Conservation (phyloP, 225 moss, liverwort and hornwort species). For the Asterella californica region DNA sequence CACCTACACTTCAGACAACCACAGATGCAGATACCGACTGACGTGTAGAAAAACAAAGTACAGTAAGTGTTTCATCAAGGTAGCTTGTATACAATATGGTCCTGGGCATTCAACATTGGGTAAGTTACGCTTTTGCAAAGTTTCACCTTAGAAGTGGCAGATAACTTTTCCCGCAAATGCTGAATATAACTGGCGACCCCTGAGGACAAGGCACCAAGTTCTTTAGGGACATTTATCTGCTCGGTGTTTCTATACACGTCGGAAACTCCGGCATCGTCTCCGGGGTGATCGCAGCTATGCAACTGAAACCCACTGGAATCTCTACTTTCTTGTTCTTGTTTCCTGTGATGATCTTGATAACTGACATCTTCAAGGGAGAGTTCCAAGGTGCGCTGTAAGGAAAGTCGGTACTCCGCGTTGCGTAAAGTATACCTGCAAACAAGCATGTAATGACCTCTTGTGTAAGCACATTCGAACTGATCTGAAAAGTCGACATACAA, state of each 20-base stretch:
- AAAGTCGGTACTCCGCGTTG: slow-evolving; percentile 58
- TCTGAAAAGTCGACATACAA: neutral
- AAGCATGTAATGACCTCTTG: neutral
- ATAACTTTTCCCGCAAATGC: slow-evolving; percentile 47
- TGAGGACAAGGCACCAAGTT: slow-evolving; percentile 33
- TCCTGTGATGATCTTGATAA: slow-evolving; percentile 5
- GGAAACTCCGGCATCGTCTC: slow-evolving; percentile 9
- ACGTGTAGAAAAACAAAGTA: no score
- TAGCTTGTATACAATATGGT: neutral
- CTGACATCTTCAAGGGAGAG: slow-evolving; percentile 23
- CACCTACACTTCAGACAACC: neutral
- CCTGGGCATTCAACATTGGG: neutral
- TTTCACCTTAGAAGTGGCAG: slow-evolving; percentile 36
- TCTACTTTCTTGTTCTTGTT: slow-evolving; percentile 1
- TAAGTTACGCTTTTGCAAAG: neutral
- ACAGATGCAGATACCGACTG: no score
- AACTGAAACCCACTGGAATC: neutral
- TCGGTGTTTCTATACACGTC: slow-evolving; percentile 11
- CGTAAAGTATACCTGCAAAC: slow-evolving; percentile 48
- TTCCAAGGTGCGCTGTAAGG: slow-evolving; percentile 49
- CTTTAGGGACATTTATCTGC: slow-evolving; percentile 20
- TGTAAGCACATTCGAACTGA: neutral
- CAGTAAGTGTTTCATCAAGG: no score
- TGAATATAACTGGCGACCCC: slow-evolving; percentile 43
- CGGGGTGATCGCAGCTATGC: neutral